phyloP scores from a whole-genome alignment of 192 early-diverging fungal species.

The Backusella luteola region DNA sequence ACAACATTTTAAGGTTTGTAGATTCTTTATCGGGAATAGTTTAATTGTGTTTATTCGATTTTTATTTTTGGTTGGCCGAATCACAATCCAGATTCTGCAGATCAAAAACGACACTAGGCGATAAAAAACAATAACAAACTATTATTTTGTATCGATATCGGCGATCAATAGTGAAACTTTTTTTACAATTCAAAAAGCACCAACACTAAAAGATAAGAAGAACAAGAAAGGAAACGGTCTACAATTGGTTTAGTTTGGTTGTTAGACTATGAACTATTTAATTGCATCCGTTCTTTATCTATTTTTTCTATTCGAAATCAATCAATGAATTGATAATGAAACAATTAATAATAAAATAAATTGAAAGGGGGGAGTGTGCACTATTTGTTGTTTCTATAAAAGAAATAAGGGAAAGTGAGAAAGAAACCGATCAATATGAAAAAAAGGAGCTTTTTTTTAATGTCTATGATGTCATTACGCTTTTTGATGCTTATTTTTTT shows the following conservation, averaged over 20 bases:
- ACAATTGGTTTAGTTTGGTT: background rate
- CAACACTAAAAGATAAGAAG: background rate
- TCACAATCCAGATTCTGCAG: background rate
- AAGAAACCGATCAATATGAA: background rate
- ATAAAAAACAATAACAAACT: no score
- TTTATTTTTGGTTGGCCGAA: background rate
- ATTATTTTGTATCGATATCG: background rate
- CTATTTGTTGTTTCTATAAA: background rate
- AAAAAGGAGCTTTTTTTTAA: background rate
- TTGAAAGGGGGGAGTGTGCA: background rate
- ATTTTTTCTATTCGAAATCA: background rate
- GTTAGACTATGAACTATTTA: background rate
- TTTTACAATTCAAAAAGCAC: background rate
- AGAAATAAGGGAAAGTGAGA: background rate
- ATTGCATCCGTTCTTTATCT: background rate
- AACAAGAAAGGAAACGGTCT: background rate
- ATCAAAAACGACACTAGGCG: background rate
- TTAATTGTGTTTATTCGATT: background rate
- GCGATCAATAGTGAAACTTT: background rate
- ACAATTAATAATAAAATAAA: background rate
- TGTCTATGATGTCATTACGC: background rate
- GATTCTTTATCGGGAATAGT: background rate
- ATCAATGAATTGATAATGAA: background rate
- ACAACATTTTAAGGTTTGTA: background rate
- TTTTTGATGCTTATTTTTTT: background rate